Conservation (phyloP, 345 rosid species). For the Euphorbia tirucalli region DNA sequence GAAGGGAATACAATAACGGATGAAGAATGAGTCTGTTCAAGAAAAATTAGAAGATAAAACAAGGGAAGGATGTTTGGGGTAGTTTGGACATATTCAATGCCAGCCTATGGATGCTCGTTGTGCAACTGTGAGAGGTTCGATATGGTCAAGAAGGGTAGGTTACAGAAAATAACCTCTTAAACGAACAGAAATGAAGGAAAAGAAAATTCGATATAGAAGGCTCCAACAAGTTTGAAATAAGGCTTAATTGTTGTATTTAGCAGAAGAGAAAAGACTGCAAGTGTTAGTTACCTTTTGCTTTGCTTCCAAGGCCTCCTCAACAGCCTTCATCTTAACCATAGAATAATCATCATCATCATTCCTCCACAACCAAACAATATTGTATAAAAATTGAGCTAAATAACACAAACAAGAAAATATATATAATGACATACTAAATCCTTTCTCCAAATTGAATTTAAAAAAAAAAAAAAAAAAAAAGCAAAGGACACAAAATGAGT, state of each 20-base stretch:
- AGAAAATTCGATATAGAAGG: too few relatives aligned
- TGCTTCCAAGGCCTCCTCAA: conserved; percentile 78
- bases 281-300: conserved; percentile 59
- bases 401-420: not conserved
- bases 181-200: too few relatives aligned
- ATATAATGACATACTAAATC: not conserved
- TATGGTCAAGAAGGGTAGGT: too few relatives aligned
- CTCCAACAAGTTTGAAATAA: too few relatives aligned
- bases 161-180: too few relatives aligned
- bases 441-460: not conserved
- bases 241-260: not conserved
- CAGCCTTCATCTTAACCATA: conserved; percentile 77
- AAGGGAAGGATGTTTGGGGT: too few relatives aligned
- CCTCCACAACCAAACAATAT: conserved; percentile 38
- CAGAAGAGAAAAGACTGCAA: not conserved
- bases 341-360: conserved; percentile 68
- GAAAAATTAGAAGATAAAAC: too few relatives aligned
- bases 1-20: too few relatives aligned
- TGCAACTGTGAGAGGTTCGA: too few relatives aligned
- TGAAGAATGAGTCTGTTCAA: too few relatives aligned
- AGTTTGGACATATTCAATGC: too few relatives aligned
- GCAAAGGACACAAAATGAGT: not conserved
- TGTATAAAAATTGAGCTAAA: not conserved
- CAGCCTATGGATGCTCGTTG: too few relatives aligned
- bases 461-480: not conserved